Evolutionary conservation across 768 basidiomycete species (phyloP), one percentile per base, ranked within the genome.

Genomic region (Exsudoporus frostii): DNA sequence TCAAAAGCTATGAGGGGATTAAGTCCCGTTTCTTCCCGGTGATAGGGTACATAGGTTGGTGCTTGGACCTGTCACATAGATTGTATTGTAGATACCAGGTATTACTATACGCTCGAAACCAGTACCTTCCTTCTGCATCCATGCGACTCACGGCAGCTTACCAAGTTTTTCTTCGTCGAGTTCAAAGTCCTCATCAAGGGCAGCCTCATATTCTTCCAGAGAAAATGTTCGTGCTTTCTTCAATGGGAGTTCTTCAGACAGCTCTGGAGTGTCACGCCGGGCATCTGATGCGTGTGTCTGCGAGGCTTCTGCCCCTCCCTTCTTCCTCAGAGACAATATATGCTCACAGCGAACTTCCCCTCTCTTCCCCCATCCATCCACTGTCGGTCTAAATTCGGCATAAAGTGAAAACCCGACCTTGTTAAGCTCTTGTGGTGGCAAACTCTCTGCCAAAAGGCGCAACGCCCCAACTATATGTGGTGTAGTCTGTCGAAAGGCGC

Each of bases 301-400:
- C 20, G 32, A 43, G 17, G 48, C 48, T 30, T 64, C 58, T 25
- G 29, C 52, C 11, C 47, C 63, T 53, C 33, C 57, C 42, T 63
- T 63, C 60, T 76, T 78, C 45, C 84, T 72, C 53, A 90, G 66
- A 19, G 65, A 78, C 30, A 98, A 74, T 45, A 98, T 87, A 30
- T 65, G 81, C 38, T 77, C 76, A 63, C 88, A 90, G 34, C 77
- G 77, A 25, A 97, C 74, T 60, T 90, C 84, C 4, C 85, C 89
- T 51, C 82, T 79, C 66, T 86, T 81, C 6, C 95, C 95, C 95
- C 95, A 98, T 24, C 82, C 84, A 25, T 83, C 83, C 0, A 84
- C 85, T 13, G 77, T 75, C 10, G 95, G 95, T 53, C 95, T 84
- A 69, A 98, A 97, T 17, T 90, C 86, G 24, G 84, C 81, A 66